Base-by-base conservation (phyloP, 768 basidiomycete genomes). In the Panaeolus cyanescens region DNA sequence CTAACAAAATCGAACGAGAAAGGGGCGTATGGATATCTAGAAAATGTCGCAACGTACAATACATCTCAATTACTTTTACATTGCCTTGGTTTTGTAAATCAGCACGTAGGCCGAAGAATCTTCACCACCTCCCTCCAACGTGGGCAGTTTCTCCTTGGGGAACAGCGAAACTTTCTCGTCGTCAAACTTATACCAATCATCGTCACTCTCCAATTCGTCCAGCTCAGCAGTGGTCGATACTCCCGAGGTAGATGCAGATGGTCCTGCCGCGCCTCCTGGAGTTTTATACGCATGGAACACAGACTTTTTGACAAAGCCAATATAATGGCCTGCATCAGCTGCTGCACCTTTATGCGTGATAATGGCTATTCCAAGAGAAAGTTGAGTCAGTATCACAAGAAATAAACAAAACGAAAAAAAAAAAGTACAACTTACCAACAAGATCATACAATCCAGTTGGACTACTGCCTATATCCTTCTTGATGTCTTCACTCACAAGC, bases 281-380 rank as follows among this genome's bases (percentile, higher is more conserved):
- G 55, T 67, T 54, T 71, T 73, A 20, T 75, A 68, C 3, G 77
- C 78, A 56, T 86, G 83, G 77, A 92, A 86, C 19, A 84, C 83
- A 64, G 83, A 85, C 79, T 90, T 92, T 77, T 92, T 91, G 30
- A 90, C 91, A 76, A 90, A 98, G 1, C 88, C 95, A 22, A 98
- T 95, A 71, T 99, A 99, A 75, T 99, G 96, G 2, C 96, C 96
- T 0, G 93, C 87, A 70, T 99, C 97, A 0, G 97, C 96, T 0
- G 90, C 90, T 0, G 95, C 86, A 10, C 97, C 97, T 74, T 99
- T 99, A 83, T 99, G 97, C 20, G 95, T 96, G 12, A 99, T 88
- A 70, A 99, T 91, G 7, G 90, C 95, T 94, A 69, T 19, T 19
- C 30, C 58, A 56, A 59, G 56, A 69, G 61, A 34, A n/a, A 54